These are phyloP conservation scores for Lippia alba DNA, from an alignment of 305 asterid species.

Conservation along the genomic window DNA sequence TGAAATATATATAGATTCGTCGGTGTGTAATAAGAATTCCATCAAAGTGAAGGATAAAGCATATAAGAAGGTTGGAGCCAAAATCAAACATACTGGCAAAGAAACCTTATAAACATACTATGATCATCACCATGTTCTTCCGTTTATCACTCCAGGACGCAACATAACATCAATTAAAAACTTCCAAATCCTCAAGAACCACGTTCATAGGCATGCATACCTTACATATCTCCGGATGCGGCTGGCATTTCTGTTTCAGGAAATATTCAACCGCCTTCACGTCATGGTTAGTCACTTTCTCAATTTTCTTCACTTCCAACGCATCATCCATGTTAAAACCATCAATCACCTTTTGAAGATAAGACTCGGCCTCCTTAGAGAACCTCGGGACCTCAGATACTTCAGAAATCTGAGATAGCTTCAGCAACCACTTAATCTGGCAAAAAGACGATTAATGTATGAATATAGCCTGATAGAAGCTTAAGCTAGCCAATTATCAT, in stretches of 20 bases:
- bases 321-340: constrained; percentile 72
- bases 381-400: constrained; percentile 77
- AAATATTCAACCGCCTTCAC: constrained; percentile 95
- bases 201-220: constrained; percentile 26
- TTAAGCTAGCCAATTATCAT: neutral
- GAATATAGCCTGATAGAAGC: neutral
- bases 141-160: constrained; percentile 3
- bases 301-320: constrained; percentile 77
- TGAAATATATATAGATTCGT: constrained; percentile 8
- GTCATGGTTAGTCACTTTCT: constrained; percentile 88
- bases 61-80: neutral
- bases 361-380: constrained; percentile 66
- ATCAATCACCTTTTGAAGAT: constrained; percentile 59
- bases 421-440: constrained; percentile 80
- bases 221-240: constrained; percentile 53
- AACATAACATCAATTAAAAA: neutral
- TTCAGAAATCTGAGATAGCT: constrained; percentile 70
- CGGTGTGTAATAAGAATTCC: neutral
- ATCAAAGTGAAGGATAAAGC: constrained; percentile 7
- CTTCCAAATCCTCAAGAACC: neutral
- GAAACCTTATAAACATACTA: neutral
- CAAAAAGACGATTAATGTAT: constrained; percentile 4
- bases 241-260: constrained; percentile 77
- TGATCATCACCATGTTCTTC: neutral
- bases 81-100: constrained; percentile 1